Percentiles rank a stretch among this genome's conserved stretches.
Conservation (phyloP, 2,329 filamentous ascomycete species). For the Biscogniauxia marginata region DNA sequence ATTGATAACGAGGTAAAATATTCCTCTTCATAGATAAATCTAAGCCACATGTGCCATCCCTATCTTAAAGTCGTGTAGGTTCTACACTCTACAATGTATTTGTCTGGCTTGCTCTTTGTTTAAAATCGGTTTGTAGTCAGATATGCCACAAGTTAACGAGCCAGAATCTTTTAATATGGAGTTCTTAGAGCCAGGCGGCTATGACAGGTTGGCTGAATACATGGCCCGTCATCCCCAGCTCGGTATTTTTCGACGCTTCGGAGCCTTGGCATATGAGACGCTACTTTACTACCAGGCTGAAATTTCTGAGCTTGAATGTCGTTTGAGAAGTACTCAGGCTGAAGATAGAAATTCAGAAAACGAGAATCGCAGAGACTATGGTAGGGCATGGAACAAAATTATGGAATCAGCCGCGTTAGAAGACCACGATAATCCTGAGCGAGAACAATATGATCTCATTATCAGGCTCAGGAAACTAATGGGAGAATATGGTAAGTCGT, state of each 20-base stretch:
- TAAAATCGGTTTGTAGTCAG: too few relatives aligned
- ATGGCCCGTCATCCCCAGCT: slow-evolving; percentile 12
- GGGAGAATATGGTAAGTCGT: slow-evolving; percentile 12
- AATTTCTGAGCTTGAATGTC: slow-evolving; percentile 7
- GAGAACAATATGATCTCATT: slow-evolving; percentile 11
- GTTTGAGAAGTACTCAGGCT: neutral
- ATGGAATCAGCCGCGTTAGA: slow-evolving; percentile 1
- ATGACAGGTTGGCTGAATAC: slow-evolving; percentile 7
- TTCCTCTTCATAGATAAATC: neutral
- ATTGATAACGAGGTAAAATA: neutral
- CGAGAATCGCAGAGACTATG: neutral
- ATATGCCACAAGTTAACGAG: neutral
- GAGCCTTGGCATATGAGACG: slow-evolving; percentile 5
- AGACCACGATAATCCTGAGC: neutral
- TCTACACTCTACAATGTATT: neutral
- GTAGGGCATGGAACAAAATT: slow-evolving; percentile 1
- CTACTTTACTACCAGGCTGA: slow-evolving; percentile 13
- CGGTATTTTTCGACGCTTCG: slow-evolving; percentile 11
- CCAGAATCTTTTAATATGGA: neutral
- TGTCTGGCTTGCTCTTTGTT: too few relatives aligned
- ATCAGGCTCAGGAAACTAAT: slow-evolving; percentile 14
- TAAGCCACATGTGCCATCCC: neutral
- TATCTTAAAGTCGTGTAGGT: neutral
- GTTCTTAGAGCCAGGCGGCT: slow-evolving; percentile 5
- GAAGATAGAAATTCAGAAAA: neutral